Evolutionary conservation across 768 basidiomycete genomes (phyloP).

Genomic region (Suillus bovinus): DNA sequence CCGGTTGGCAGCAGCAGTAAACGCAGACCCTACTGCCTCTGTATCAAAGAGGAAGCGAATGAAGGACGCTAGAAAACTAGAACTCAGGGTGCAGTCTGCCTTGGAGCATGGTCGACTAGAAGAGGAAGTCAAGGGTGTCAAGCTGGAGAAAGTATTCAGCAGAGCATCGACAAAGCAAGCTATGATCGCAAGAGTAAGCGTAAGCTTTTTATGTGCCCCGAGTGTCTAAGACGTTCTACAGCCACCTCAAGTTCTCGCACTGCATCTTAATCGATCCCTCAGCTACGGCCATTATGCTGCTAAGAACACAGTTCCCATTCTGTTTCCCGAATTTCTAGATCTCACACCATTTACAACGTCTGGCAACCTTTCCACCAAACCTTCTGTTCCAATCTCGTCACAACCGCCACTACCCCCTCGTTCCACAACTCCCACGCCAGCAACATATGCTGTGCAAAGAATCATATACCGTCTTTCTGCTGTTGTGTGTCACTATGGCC

Average conservation of each 20-base stretch:
- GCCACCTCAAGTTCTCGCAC: conserved; percentile 83
- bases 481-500: conserved; percentile 91
- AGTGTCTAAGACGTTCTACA: conserved; percentile 34
- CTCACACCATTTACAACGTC: conserved; percentile 87
- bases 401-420: conserved; percentile 50
- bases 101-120: conserved; percentile 78
- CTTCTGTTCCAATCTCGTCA: conserved; percentile 70
- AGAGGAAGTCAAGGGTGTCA: conserved; percentile 79
- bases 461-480: conserved; percentile 85
- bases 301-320: conserved; percentile 82
- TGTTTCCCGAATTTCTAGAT: conserved; percentile 88
- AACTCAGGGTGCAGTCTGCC: conserved; percentile 57
- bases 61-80: conserved; percentile 69
- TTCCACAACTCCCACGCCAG: conserved; percentile 57
- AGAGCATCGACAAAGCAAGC: conserved; percentile 82
- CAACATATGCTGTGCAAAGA: conserved; percentile 50
- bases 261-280: conserved; percentile 92
- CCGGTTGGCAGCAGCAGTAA: conserved; percentile 43
- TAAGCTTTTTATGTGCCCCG: conserved; percentile 1
- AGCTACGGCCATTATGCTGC: conserved; percentile 73
- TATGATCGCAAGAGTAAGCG: conserved; percentile 84
- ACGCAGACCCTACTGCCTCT: conserved; percentile 46
- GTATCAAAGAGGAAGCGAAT: conserved; percentile 74
- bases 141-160: conserved; percentile 75
- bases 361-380: conserved; percentile 69